A percentile compares a stretch with the other conserved stretches of the same genome.
Conservation (phyloP, 1,139 yeast genomes). For the Meyerozyma elateridarum region DNA sequence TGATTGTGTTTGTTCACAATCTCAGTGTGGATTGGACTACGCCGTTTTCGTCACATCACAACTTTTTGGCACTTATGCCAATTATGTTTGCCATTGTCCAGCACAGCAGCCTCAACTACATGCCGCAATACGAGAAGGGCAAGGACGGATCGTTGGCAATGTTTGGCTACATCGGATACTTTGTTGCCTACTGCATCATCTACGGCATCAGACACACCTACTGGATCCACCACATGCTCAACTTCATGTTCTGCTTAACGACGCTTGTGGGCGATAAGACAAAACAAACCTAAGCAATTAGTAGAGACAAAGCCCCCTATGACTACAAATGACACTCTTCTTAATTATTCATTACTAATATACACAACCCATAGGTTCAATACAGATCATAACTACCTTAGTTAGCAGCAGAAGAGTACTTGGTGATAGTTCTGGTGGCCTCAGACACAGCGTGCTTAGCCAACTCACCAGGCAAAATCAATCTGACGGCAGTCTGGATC, state of each 20-base stretch:
- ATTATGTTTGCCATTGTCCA: constrained; percentile 48
- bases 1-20: constrained; percentile 68
- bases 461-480: constrained; percentile 98
- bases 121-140: constrained; percentile 8
- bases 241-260: constrained; percentile 48
- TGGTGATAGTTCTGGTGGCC: constrained; percentile 99
- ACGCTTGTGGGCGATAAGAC: constrained; percentile 11
- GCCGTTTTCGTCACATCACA: constrained; percentile 75
- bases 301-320: too few relatives aligned
- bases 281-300: too few relatives aligned
- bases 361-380: constrained; percentile 4
- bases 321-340: too few relatives aligned
- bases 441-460: constrained; percentile 99
- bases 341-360: constrained; percentile 5
- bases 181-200: constrained; percentile 49
- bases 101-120: constrained; percentile 22
- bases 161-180: constrained; percentile 26
- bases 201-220: constrained; percentile 68
- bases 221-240: constrained; percentile 66
- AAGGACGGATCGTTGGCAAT: constrained; percentile 7
- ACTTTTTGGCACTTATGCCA: constrained; percentile 62
- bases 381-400: constrained; percentile 18
- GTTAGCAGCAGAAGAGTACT: constrained; percentile 85
- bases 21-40: constrained; percentile 66
- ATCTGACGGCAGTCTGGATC: constrained; percentile 98